phyloP scores from a whole-genome alignment of 768 basidiomycete genomes.

The Psilocybe cyanescens region DNA sequence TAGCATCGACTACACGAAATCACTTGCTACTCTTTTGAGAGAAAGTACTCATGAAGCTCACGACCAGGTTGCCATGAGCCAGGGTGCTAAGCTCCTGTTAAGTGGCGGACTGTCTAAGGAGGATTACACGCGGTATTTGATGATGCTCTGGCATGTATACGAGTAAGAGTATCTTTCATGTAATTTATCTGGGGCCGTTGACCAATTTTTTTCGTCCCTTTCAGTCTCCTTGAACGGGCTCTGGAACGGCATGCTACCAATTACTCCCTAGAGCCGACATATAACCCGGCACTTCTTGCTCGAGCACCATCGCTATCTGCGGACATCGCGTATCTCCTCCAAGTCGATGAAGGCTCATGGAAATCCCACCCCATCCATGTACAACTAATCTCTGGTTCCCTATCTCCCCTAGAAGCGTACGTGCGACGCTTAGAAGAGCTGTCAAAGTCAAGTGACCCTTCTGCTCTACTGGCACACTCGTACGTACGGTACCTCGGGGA shows the following conservation, averaged over 20 bases:
- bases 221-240: constrained; percentile 58
- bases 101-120: constrained; percentile 61
- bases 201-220: background rate
- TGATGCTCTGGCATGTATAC: constrained; percentile 83
- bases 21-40: constrained; percentile 50
- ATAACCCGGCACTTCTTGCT: constrained; percentile 70
- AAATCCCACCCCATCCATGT: constrained; percentile 56
- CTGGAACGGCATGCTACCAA: constrained; percentile 64
- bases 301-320: constrained; percentile 61
- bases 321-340: constrained; percentile 69
- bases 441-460: constrained; percentile 45
- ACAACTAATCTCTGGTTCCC: constrained; percentile 47
- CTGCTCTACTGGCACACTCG: constrained; percentile 71
- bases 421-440: constrained; percentile 55
- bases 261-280: constrained; percentile 66
- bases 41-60: constrained; percentile 58
- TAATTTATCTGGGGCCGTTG: background rate
- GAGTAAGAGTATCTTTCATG: constrained; percentile 49
- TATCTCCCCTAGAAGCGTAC: constrained; percentile 53
- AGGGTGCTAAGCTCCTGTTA: constrained; percentile 59
- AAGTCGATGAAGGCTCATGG: constrained; percentile 56
- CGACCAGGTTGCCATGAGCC: constrained; percentile 57
- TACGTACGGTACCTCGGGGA: constrained; percentile 88
- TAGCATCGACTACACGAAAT: constrained; percentile 41
- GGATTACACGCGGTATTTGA: constrained; percentile 72